Evolutionary conservation across 495 filamentous ascomycete genomes (phyloP).

Genomic region (Penicillium parvum): DNA sequence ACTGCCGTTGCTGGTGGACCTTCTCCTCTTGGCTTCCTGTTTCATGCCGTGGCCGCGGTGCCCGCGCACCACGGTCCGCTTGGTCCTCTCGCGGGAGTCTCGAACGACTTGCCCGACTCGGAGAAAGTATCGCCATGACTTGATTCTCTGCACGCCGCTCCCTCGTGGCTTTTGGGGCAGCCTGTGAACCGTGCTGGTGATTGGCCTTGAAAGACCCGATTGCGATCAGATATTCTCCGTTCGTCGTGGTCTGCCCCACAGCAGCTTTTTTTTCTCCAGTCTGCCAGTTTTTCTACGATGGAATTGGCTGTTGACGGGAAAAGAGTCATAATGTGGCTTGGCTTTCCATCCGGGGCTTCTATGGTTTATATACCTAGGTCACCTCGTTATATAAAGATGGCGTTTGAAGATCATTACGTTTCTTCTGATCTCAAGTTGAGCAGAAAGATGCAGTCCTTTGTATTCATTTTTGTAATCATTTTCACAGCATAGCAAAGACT

Average conservation of each 20-base stretch:
- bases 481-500: neutral
- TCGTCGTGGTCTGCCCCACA: constrained; percentile 8
- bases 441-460: constrained; percentile 4
- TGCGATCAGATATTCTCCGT: constrained; percentile 1
- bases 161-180: constrained; percentile 9
- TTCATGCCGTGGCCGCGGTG: constrained; percentile 14
- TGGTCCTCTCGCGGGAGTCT: constrained; percentile 3
- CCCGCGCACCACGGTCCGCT: constrained; percentile 11
- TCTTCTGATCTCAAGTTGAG: neutral
- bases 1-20: too few species aligned
- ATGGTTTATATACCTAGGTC: constrained; percentile 19
- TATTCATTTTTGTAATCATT: too few species aligned
- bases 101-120: constrained; percentile 19
- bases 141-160: neutral
- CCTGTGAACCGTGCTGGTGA: neutral
- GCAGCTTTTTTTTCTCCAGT: neutral
- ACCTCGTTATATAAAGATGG: too few species aligned
- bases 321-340: constrained; percentile 20
- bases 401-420: neutral
- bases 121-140: constrained; percentile 15
- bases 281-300: neutral
- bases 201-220: constrained; percentile 2
- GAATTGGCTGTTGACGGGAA: constrained; percentile 3
- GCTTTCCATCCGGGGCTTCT: constrained; percentile 24
- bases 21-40: constrained; percentile 22